These are phyloP conservation scores for Lactifluus piperatus DNA, from an alignment of 768 basidiomycete genomes.

Conservation along the genomic window DNA sequence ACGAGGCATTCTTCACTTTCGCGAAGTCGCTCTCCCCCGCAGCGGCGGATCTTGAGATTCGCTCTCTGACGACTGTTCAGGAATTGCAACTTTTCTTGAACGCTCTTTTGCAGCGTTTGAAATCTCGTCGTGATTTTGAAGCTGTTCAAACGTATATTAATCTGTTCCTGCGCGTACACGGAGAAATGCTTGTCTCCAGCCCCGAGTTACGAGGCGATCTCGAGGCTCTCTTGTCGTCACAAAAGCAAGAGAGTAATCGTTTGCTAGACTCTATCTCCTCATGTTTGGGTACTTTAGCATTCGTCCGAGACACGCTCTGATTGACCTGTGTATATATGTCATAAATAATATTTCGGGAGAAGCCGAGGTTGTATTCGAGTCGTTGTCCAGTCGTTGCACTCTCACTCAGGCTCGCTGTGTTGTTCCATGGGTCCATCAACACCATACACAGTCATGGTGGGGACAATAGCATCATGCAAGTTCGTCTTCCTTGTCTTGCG, in stretches of 20 bases:
- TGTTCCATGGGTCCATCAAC: slow-evolving; percentile 26
- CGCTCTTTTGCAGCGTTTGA: slow-evolving; percentile 64
- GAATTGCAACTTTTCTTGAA: slow-evolving; percentile 60
- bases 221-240: slow-evolving; percentile 50
- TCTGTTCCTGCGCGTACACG: slow-evolving; percentile 80
- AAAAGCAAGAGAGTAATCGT: slow-evolving; percentile 68
- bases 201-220: slow-evolving; percentile 52
- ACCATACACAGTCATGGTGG: slow-evolving; percentile 41
- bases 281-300: slow-evolving; percentile 66
- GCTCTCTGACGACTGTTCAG: slow-evolving; percentile 59
- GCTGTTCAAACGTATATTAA: slow-evolving; percentile 83
- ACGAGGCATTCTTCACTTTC: slow-evolving; percentile 76
- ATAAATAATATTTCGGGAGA: too few species aligned
- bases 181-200: slow-evolving; percentile 69
- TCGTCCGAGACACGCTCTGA: slow-evolving; percentile 61
- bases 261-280: slow-evolving; percentile 67
- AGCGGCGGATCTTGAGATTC: slow-evolving; percentile 84
- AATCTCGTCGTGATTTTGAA: slow-evolving; percentile 85
- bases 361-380: neutral
- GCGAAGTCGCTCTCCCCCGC: slow-evolving; percentile 85
- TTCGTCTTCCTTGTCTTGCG: slow-evolving; percentile 42
- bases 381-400: too few species aligned
- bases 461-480: slow-evolving; percentile 69
- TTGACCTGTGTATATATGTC: neutral
- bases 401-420: neutral